These are phyloP conservation scores for Galeopsis tetrahit DNA, from an alignment of 257 asterid species.

Conservation along the genomic window DNA sequence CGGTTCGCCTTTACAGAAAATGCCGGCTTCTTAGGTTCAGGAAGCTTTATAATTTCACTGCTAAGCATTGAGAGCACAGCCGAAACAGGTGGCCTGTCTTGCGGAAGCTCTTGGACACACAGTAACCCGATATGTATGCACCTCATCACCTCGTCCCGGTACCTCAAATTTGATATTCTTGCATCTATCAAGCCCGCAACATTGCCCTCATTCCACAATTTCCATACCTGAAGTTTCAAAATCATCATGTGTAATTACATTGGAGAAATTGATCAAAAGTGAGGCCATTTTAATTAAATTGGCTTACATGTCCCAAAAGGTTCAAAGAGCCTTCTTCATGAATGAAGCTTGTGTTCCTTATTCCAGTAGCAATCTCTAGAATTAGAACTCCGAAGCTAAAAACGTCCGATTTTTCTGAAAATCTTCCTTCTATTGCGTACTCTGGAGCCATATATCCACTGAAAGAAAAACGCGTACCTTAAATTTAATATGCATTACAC, in stretches of 20 bases:
- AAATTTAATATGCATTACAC: not conserved
- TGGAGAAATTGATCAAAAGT: not conserved
- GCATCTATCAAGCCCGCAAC: not conserved
- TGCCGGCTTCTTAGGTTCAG: slow-evolving; percentile 14
- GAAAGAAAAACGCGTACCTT: slow-evolving; percentile 37
- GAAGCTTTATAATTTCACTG: slow-evolving; percentile 5
- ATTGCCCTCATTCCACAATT: slow-evolving; percentile 15
- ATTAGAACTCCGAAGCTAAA: slow-evolving; percentile 48
- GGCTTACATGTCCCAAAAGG: slow-evolving; percentile 47
- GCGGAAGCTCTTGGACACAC: slow-evolving; percentile 1
- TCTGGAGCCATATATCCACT: slow-evolving; percentile 36
- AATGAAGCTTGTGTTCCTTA: slow-evolving; percentile 39
- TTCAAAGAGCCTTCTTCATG: slow-evolving; percentile 26
- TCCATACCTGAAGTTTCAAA: slow-evolving; percentile 15
- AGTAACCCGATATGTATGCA: slow-evolving; percentile 19
- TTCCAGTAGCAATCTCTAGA: slow-evolving; percentile 55
- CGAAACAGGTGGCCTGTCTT: slow-evolving; percentile 1
- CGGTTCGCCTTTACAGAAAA: not conserved
- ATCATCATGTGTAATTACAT: not conserved
- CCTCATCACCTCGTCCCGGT: not conserved
- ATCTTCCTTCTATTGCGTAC: slow-evolving; percentile 16
- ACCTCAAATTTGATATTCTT: not conserved
- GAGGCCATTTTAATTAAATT: not conserved
- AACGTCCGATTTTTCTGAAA: slow-evolving; percentile 24
- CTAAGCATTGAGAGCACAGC: slow-evolving; percentile 18